Evolutionary conservation across 345 rosid species (phyloP), one percentile per base, ranked within the genome.

Genomic region (Raphanus raphanistrum): DNA sequence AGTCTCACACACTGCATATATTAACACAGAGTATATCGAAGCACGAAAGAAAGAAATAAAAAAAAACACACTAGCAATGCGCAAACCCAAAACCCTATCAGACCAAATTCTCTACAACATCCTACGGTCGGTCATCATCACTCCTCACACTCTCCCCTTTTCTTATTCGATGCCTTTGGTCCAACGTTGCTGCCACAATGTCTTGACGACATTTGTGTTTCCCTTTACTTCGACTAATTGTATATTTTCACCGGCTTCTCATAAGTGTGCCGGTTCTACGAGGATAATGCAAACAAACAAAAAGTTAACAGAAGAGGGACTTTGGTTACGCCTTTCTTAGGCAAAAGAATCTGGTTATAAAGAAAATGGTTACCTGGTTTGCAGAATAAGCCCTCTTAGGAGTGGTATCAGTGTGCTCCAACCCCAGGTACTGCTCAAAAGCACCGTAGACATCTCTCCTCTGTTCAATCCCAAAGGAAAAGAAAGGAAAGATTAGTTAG

Each of bases 381-480:
- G 90, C 87, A 0, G 90, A 79, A 80, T 89, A 84, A 36, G 96
- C 84, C 74, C 94, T 86, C 79, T 88, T 91, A 38, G 97, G 98
- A 45, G 85, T 72, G 67, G 84, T 95, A 81, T 91, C 98, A 32
- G 91, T 54, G 68, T 95, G 99, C 84, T 95, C 99, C 84, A 95
- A 84, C 58, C 99, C 98, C 12, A 95, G 98, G 76, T 95, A 93
- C 82, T 92, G 96, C 88, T 92, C 97, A 96, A 93, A 93, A 63
- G 96, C 94, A 66, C 99, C 96, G 76, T 95, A 90, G 8, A 92
- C 93, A 71, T 90, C 98, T 81, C 92, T 87, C 81, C 91, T 88
- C 98, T 95, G 85, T 35, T 68, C 13, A 33, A 7, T 15, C 25
- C 16, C 35, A 58, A 12, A 29, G 6, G 36, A 6, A 8, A 41